Evolutionary conservation across 768 basidiomycete species (phyloP).

Genomic region (Neoboletus brunneissimus): DNA sequence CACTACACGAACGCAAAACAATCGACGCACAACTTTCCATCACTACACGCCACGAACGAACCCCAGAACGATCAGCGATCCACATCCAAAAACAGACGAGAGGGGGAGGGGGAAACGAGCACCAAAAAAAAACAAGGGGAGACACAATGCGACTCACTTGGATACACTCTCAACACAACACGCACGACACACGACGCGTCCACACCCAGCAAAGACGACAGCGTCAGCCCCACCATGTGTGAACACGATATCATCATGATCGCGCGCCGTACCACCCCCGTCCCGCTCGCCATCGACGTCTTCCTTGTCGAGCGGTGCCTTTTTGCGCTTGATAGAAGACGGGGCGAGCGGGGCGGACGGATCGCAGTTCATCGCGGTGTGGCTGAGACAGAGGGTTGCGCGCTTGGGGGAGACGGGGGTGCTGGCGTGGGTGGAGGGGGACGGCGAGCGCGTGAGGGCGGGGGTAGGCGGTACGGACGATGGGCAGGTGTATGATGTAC

Average conservation of each 20-base stretch:
- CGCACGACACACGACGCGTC: slow-evolving; percentile 33
- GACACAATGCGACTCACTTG: slow-evolving; percentile 29
- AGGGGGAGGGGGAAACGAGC: background rate
- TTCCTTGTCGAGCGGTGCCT: slow-evolving; percentile 24
- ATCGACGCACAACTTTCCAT: slow-evolving; percentile 32
- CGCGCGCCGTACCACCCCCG: background rate
- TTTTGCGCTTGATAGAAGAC: slow-evolving; percentile 27
- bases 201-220: slow-evolving; percentile 32
- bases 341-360: background rate
- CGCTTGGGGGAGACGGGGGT: slow-evolving; percentile 30
- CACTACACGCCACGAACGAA: slow-evolving; percentile 9
- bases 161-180: slow-evolving; percentile 36
- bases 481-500: slow-evolving; percentile 32
- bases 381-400: slow-evolving; percentile 22
- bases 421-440: slow-evolving; percentile 15
- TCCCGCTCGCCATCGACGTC: background rate
- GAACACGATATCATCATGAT: background rate
- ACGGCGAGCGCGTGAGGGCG: slow-evolving; percentile 34
- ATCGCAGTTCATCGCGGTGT: slow-evolving; percentile 24
- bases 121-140: background rate
- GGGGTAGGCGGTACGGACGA: slow-evolving; percentile 38
- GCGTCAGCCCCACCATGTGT: slow-evolving; percentile 6
- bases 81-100: background rate
- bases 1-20: slow-evolving; percentile 28
- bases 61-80: slow-evolving; percentile 9